These are phyloP conservation scores for Trichoderma cornu-damae DNA, from an alignment of 2,329 filamentous ascomycete species.

Conservation along the genomic window DNA sequence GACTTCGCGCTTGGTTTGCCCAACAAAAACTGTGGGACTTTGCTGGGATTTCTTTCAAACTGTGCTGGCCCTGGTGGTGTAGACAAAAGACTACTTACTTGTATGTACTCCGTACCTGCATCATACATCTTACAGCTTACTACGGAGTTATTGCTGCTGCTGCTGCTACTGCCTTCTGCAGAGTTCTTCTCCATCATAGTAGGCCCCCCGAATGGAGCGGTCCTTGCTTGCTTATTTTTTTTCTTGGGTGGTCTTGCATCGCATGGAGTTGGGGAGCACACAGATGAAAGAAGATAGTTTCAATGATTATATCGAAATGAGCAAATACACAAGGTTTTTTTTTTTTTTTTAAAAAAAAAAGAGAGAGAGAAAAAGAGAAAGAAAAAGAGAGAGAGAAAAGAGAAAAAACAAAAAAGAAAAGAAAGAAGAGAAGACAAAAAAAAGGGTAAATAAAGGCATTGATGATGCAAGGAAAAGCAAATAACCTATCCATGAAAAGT, in stretches of 20 bases:
- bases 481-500: too few relatives aligned
- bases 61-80: neutral
- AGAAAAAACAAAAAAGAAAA: too few relatives aligned
- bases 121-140: neutral
- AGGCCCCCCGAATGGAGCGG: neutral
- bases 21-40: neutral
- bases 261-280: slow-evolving; percentile 12
- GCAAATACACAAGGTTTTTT: too few relatives aligned
- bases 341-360: too few relatives aligned
- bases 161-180: neutral
- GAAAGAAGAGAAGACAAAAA: too few relatives aligned
- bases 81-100: neutral
- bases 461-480: too few relatives aligned
- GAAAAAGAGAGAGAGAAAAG: too few relatives aligned
- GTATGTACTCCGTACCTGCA: neutral
- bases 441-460: too few relatives aligned
- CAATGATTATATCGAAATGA: too few relatives aligned
- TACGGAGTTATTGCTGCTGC: too few relatives aligned
- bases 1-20: neutral
- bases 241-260: slow-evolving; percentile 2
- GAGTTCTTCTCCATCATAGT: neutral
- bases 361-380: too few relatives aligned
- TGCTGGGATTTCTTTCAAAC: neutral
- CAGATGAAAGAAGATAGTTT: neutral
- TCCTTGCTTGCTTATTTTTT: neutral